Evolutionary conservation across 768 basidiomycete genomes (phyloP).

Genomic region (Mycena crocata): DNA sequence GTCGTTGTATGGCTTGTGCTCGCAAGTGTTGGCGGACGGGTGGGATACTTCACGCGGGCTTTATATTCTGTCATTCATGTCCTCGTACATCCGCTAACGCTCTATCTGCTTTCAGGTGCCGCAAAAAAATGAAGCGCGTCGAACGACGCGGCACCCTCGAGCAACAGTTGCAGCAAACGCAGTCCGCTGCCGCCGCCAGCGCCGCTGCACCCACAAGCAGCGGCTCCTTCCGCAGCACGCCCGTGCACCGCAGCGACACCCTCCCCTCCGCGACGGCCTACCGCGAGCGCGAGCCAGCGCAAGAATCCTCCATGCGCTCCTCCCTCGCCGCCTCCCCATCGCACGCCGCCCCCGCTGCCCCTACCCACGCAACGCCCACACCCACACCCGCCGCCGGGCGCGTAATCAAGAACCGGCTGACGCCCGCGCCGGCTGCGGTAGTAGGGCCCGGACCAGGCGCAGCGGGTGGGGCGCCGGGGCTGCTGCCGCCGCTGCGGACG

Average conservation of each 20-base stretch:
- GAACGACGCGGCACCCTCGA: constrained; percentile 79
- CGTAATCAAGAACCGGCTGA: constrained; percentile 26
- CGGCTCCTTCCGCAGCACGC: constrained; percentile 3
- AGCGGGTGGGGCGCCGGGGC: constrained; percentile 18
- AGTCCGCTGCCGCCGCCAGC: constrained; percentile 15
- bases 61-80: neutral
- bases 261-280: constrained; percentile 36
- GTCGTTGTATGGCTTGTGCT: neutral
- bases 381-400: constrained; percentile 12
- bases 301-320: constrained; percentile 22
- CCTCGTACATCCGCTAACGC: neutral
- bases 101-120: constrained; percentile 58
- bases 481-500: constrained; percentile 27
- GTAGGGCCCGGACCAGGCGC: neutral
- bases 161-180: constrained; percentile 40
- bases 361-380: neutral
- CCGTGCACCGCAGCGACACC: constrained; percentile 44
- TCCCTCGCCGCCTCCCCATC: constrained; percentile 21
- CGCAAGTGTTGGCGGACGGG: constrained; percentile 3
- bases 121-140: constrained; percentile 89
- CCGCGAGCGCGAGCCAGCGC: constrained; percentile 18
- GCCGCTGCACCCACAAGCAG: neutral
- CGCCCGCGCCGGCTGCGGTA: neutral
- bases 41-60: too few species aligned
- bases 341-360: constrained; percentile 18